Base-by-base conservation (phyloP, 805 yeast species). In the Candida berthetii region DNA sequence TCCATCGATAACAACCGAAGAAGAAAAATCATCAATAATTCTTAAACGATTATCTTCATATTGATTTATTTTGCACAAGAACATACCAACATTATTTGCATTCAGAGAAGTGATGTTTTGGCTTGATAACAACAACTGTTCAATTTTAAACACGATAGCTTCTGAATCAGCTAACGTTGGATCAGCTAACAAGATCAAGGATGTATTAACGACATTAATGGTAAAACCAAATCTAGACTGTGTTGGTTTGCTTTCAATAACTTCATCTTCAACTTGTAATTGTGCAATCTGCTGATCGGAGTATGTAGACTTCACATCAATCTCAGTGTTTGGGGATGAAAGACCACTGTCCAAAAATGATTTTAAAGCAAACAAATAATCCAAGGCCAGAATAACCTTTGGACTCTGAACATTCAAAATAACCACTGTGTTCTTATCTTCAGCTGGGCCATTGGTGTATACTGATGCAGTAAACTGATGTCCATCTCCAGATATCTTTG, bases 111-210 rank as follows among this genome's bases (percentile, higher is more conserved):
- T 61, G 3, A 82, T 76, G 42, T 79, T 76, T 53, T 84, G 89
- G 44, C 83, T 78, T 0, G 91, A 74, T 3, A 86, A 56, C 36
- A 82, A 64, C 3, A 89, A 61, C 54, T 90, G 96, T 44, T 84
- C 95, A 13, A 89, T 78, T 53, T 86, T 85, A 65, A 93, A 83
- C 2, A 91, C 96, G 45, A 91, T 74, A 0, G 98, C 98, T 52
- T 90, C 96, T 0, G 96, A 78, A 45, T 80, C 72, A 2, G 62
- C 57, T 7, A 71, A 67, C 1, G 82, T 71, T 0, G 96, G 86
- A 57, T 91, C 85, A 0, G 96, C 96, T 35, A 93, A 62, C 25
- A 93, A 62, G 16, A 87, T 78, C 16, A 91, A 68, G 0, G 95
- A 86, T 1, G 91, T 80, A 42, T 87, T 82, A 6, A 80, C 78